These are phyloP conservation scores for Darksidea phi DNA, from an alignment of 495 filamentous ascomycete species.

Conservation along the genomic window DNA sequence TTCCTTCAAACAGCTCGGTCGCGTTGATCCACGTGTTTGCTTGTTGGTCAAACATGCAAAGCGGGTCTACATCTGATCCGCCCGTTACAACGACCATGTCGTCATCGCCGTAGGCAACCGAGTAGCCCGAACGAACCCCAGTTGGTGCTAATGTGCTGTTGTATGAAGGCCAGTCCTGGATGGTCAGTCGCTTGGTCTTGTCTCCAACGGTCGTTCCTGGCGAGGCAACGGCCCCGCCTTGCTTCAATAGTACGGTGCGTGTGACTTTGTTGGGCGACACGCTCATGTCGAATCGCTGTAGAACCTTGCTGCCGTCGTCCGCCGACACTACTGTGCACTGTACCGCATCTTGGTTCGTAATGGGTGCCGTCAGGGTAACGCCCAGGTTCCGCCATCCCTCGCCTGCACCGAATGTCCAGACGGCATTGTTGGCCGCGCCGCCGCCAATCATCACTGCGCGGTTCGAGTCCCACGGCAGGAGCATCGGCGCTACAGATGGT, in stretches of 20 bases:
- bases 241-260: conserved; percentile 58
- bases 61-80: conserved; percentile 61
- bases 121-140: conserved; percentile 56
- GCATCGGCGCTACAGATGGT: conserved; percentile 63
- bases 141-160: conserved; percentile 70
- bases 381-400: conserved; percentile 65
- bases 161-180: conserved; percentile 73
- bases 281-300: conserved; percentile 77
- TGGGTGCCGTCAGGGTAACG: conserved; percentile 56
- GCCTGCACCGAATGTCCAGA: conserved; percentile 61
- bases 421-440: conserved; percentile 58
- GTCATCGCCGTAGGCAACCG: conserved; percentile 58
- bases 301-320: conserved; percentile 76
- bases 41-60: conserved; percentile 79
- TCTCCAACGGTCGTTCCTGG: conserved; percentile 44
- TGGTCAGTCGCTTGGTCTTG: conserved; percentile 52
- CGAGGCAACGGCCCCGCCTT: conserved; percentile 47
- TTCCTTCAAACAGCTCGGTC: conserved; percentile 59
- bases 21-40: conserved; percentile 81
- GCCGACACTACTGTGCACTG: conserved; percentile 64
- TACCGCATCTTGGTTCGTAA: conserved; percentile 56
- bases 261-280: conserved; percentile 74
- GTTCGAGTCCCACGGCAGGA: conserved; percentile 72
- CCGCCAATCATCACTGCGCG: conserved; percentile 79
- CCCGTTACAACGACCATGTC: conserved; percentile 73